Evolutionary conservation across 257 asterid genomes (phyloP), one percentile per base, ranked within the genome.

Genomic region (Przewalskia tangutica): DNA sequence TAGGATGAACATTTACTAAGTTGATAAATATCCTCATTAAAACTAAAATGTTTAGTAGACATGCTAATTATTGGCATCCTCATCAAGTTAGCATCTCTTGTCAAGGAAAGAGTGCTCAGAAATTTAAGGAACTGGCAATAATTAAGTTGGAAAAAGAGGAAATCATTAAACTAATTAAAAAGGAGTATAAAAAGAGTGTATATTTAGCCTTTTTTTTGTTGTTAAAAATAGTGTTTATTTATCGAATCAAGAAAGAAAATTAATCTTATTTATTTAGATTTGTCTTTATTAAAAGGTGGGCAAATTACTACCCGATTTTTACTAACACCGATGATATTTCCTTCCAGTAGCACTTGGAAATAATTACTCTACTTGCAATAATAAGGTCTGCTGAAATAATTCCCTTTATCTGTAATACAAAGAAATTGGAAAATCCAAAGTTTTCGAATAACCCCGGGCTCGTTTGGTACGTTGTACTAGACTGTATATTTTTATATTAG

Each of bases 381-480:
- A n/a, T n/a, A n/a, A n/a, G n/a, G n/a, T n/a, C n/a, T n/a, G n/a
- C n/a, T n/a, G n/a, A n/a, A n/a, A n/a, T n/a, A n/a, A n/a, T n/a
- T n/a, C 56, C 42, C 80, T 75, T 75, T 50, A 23, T 75, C 80
- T 75, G 42, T 75, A 75, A 50, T 75, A 27, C 80, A 50, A 73
- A 73, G 59, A 73, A 23, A 50, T 73, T 73, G 79, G 38, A 27
- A 27, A 50, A 75, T 11, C 2, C 13, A 50, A 75, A 75, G 20
- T 71, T 71, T 18, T 2, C 9, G 0, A 75, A 27, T 75, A 50
- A 13, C 44, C 63, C 63, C 27, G n/a, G n/a, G n/a, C n/a, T n/a
- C n/a, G n/a, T n/a, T n/a, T n/a, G n/a, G n/a, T n/a, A n/a, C n/a
- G n/a, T n/a, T n/a, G n/a, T n/a, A n/a, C n/a, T n/a, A n/a, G n/a